A percentile compares a stretch with the other conserved stretches of the same genome.
Evolutionary conservation across 768 basidiomycete genomes (phyloP).

Genomic region (Nevesoporus exiguus): DNA sequence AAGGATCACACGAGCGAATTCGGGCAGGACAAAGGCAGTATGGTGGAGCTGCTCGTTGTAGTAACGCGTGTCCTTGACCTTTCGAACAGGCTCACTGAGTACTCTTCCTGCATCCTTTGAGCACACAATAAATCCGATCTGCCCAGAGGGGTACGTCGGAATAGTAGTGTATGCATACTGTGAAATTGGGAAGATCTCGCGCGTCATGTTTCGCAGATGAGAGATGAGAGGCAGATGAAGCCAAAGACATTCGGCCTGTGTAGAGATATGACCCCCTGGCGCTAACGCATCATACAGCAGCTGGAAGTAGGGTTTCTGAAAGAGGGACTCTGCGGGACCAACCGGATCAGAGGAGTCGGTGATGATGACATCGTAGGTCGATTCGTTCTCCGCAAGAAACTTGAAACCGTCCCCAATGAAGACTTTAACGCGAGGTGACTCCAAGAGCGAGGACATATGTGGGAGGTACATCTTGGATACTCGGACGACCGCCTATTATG

Average conservation of each 20-base stretch:
- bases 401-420: conserved; percentile 95
- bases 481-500: conserved; percentile 77
- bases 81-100: conserved; percentile 68
- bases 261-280: conserved; percentile 89
- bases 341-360: conserved; percentile 99
- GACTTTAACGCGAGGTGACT: conserved; percentile 77
- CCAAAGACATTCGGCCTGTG: conserved; percentile 96
- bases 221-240: conserved; percentile 86
- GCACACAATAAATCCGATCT: conserved; percentile 92
- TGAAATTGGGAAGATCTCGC: conserved; percentile 70
- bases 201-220: conserved; percentile 65
- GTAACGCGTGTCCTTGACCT: conserved; percentile 71
- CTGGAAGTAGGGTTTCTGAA: conserved; percentile 97
- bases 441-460: conserved; percentile 85
- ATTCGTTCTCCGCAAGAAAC: conserved; percentile 84
- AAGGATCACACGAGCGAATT: conserved; percentile 76
- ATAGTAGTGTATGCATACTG: conserved; percentile 96
- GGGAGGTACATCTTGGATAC: conserved; percentile 93
- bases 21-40: conserved; percentile 87
- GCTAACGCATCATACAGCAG: conserved; percentile 87
- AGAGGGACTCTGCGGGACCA: conserved; percentile 90
- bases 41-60: conserved; percentile 82
- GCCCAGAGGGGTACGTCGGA: conserved; percentile 97
- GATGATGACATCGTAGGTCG: conserved; percentile 94
- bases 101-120: conserved; percentile 72